Evolutionary conservation across 306 rosid species (phyloP).

Genomic region (Castanea sativa): DNA sequence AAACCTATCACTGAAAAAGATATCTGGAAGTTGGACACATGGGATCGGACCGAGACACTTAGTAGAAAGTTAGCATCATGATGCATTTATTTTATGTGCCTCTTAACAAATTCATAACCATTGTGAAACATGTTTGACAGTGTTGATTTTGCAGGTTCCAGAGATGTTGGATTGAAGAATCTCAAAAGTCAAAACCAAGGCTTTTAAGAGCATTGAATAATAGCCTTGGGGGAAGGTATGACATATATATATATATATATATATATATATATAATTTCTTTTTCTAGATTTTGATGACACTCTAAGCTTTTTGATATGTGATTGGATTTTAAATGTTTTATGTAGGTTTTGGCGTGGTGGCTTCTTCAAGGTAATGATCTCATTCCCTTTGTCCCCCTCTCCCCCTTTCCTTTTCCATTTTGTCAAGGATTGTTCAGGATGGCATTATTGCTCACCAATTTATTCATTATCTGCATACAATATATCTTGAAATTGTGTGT

Average conservation of each 20-base stretch:
- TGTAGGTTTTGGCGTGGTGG: conserved; percentile 94
- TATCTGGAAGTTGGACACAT: conserved; percentile 86
- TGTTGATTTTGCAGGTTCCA: conserved; percentile 55
- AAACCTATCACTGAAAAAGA: conserved; percentile 71
- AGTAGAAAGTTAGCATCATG: conserved; percentile 43
- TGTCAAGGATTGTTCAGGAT: neutral
- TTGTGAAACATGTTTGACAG: conserved; percentile 5
- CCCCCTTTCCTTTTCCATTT: too few relatives aligned
- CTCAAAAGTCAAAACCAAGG: conserved; percentile 64
- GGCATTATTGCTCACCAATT: neutral
- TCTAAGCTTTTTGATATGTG: neutral
- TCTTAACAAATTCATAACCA: conserved; percentile 18
- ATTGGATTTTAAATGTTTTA: neutral
- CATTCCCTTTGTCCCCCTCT: neutral
- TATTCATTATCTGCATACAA: neutral
- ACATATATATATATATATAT: conserved; percentile 2
- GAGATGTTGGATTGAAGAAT: conserved; percentile 67
- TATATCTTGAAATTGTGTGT: neutral
- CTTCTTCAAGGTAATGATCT: conserved; percentile 55
- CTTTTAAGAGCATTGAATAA: conserved; percentile 76
- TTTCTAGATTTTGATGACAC: conserved; percentile 1
- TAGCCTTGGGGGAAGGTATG: conserved; percentile 81
- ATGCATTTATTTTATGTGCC: conserved; percentile 13
- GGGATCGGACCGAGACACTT: conserved; percentile 71
- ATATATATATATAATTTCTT: neutral